Base-by-base conservation (phyloP, 176 grass and related monocot species). In the Hordeum vulgare region DNA sequence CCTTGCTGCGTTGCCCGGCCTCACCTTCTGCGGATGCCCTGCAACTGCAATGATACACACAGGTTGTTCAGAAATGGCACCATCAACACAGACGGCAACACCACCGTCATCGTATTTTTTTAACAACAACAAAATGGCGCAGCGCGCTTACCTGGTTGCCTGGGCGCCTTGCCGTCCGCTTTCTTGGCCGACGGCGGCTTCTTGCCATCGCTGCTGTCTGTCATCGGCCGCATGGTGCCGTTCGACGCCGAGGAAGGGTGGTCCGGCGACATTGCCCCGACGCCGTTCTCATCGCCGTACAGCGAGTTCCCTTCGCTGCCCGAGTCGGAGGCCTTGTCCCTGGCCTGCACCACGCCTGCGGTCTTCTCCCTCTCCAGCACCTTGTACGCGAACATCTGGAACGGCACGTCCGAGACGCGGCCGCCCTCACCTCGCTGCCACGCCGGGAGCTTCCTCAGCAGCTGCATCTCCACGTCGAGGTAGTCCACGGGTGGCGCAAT, bases 341-440 rank as follows among this genome's bases (percentile, higher is more conserved):
- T 93, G 42, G 64, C 60, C 26, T 75, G 73, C 58, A 25, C 67
- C 49, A 29, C 41, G 37, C 47, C 27, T 25, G 20, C 33, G 35
- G 37, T 83, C 77, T 79, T 95, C 80, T 94, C 91, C 81, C 89
- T 95, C 84, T 98, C 96, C 61, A 95, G 21, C 13, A 91, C 78
- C 76, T 80, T 86, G 77, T 94, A 95, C 17, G 90, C 89, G 65
- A 88, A 98, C 96, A 98, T 95, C 83, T 98, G 91, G 84, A 95
- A 98, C 27, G 96, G 93, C 75, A 94, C 85, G 79, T 95, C 93
- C 8, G 82, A 76, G 35, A 91, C 85, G 53, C 75, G 61, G 13
- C 34, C 14, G 33, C 42, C 68, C 39, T 88, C 85, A 68, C 82
- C 88, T 0, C 72, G 60, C 65, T 81, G 91, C 83, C 86, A 98